Evolutionary conservation across 768 basidiomycete species (phyloP).

Genomic region (Leccinum aurantiacum): DNA sequence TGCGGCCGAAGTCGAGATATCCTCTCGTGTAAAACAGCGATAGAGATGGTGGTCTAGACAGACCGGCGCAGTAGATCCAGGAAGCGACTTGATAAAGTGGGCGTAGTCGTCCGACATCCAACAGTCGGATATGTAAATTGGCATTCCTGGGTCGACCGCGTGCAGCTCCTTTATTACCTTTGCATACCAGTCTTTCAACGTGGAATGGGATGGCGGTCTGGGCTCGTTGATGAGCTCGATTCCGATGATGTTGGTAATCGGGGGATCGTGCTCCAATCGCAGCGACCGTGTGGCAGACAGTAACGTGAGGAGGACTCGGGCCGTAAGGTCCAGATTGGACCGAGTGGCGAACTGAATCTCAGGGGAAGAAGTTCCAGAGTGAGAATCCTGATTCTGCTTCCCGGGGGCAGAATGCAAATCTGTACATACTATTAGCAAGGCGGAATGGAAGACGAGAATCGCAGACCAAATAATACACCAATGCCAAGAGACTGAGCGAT

Average conservation of each 20-base stretch:
- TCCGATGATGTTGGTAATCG: conserved; percentile 49
- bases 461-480: conserved; percentile 71
- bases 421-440: conserved; percentile 34
- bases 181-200: conserved; percentile 63
- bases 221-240: conserved; percentile 65
- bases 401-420: conserved; percentile 77
- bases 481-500: conserved; percentile 56
- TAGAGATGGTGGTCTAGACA: conserved; percentile 84
- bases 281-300: conserved; percentile 37
- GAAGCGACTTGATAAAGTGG: conserved; percentile 45
- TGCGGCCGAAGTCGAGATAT: conserved; percentile 51
- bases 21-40: conserved; percentile 68
- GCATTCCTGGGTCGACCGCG: conserved; percentile 51
- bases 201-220: conserved; percentile 46
- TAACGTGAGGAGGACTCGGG: conserved; percentile 48
- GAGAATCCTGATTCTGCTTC: conserved; percentile 69
- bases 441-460: background rate
- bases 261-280: conserved; percentile 47
- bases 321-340: conserved; percentile 47
- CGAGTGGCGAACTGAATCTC: conserved; percentile 48
- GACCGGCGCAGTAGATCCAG: conserved; percentile 39
- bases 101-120: conserved; percentile 72
- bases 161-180: conserved; percentile 54
- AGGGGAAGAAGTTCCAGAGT: conserved; percentile 58
- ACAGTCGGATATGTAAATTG: conserved; percentile 73